Evolutionary conservation across 495 filamentous ascomycete species (phyloP).

Genomic region (Lasiosphaeria miniovina): DNA sequence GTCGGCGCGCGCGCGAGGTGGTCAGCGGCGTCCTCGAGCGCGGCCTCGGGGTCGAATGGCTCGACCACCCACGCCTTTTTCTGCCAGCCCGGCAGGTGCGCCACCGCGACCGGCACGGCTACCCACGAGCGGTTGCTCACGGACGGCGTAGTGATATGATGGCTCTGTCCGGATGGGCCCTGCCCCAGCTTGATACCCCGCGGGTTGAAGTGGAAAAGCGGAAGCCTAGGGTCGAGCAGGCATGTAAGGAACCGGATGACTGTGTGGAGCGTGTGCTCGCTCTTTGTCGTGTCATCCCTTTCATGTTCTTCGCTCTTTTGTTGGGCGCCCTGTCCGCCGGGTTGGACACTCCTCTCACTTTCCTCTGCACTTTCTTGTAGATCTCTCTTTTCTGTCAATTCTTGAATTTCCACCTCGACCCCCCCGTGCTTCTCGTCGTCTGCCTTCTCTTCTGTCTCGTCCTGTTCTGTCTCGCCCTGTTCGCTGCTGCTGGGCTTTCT

Average conservation of each 20-base stretch:
- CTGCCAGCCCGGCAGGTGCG: conserved; percentile 13
- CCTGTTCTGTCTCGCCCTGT: not conserved
- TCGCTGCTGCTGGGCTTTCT: not conserved
- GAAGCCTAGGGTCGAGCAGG: conserved; percentile 22
- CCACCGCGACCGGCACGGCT: conserved; percentile 17
- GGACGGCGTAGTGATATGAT: conserved; percentile 4
- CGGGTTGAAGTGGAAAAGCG: conserved; percentile 1
- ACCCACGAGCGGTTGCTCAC: conserved; percentile 16
- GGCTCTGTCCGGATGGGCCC: not conserved
- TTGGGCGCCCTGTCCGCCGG: too few relatives aligned
- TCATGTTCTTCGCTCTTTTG: not conserved
- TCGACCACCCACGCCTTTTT: conserved; percentile 21
- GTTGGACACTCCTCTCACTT: too few relatives aligned
- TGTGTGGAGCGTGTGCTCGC: not conserved
- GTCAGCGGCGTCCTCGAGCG: not conserved
- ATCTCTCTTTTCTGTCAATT: too few relatives aligned
- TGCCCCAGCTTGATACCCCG: conserved; percentile 8
- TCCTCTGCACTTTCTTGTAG: too few relatives aligned
- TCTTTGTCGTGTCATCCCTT: not conserved
- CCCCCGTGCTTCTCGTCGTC: too few relatives aligned
- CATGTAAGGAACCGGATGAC: conserved; percentile 7
- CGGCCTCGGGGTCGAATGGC: conserved; percentile 20
- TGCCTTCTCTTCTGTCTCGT: not conserved
- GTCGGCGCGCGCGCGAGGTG: not conserved
- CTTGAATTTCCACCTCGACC: too few relatives aligned